Evolutionary conservation across 352 stramenopile species (phyloP).

Genomic region (Globisporangium cylindrosporum): DNA sequence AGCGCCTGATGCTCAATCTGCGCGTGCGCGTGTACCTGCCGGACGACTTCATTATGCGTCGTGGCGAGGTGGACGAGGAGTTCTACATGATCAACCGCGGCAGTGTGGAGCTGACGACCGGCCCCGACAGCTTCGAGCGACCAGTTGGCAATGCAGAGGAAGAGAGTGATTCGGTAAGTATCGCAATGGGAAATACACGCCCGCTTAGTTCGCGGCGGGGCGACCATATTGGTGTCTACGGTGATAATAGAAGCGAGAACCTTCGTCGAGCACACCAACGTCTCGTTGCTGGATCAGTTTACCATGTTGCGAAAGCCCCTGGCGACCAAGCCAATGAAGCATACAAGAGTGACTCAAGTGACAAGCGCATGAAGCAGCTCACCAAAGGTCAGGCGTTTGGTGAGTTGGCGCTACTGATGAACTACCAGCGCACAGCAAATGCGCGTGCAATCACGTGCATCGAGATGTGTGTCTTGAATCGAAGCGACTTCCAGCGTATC

Average conservation of each 20-base stretch:
- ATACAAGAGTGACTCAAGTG: too few relatives aligned
- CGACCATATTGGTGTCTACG: too few relatives aligned
- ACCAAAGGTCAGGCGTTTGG: conserved; percentile 33
- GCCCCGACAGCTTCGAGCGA: background rate
- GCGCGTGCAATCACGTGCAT: conserved; percentile 29
- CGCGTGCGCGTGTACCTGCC: conserved; percentile 30
- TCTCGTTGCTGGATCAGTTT: too few relatives aligned
- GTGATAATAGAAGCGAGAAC: too few relatives aligned
- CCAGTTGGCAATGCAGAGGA: background rate
- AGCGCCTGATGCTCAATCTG: conserved; percentile 45
- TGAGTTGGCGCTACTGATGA: conserved; percentile 41
- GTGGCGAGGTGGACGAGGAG: background rate
- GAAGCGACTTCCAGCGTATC: conserved; percentile 25
- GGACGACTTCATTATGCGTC: background rate
- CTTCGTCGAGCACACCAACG: too few relatives aligned
- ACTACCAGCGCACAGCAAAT: conserved; percentile 33
- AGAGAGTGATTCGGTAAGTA: too few relatives aligned
- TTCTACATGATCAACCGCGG: conserved; percentile 1
- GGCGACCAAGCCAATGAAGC: too few relatives aligned
- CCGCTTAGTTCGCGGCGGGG: too few relatives aligned
- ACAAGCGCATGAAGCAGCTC: background rate
- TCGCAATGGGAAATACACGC: too few relatives aligned
- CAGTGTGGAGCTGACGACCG: background rate
- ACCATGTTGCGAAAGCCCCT: too few relatives aligned
- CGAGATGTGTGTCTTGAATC: conserved; percentile 18